phyloP scores from a whole-genome alignment of 345 rosid genomes.

The Abelmoschus esculentus region DNA sequence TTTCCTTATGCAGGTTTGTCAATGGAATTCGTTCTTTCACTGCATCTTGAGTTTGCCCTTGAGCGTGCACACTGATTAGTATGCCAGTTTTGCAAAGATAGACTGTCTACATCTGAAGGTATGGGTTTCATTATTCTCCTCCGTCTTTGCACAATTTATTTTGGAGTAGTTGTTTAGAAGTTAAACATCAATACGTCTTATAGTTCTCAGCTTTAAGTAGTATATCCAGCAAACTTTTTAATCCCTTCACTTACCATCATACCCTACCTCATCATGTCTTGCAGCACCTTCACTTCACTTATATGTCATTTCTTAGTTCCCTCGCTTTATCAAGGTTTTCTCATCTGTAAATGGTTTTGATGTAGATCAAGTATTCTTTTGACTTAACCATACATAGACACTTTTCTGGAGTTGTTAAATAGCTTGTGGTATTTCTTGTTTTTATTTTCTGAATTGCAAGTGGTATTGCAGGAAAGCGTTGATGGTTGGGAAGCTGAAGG shows the following conservation, averaged over 20 bases:
- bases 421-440: constrained; percentile 21
- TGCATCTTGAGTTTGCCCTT: constrained; percentile 1
- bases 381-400: constrained; percentile 16
- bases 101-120: constrained; percentile 31
- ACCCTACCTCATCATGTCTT: neutral
- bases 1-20: constrained; percentile 59
- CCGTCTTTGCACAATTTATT: neutral
- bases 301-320: constrained; percentile 8
- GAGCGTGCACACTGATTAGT: constrained; percentile 14
- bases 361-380: constrained; percentile 1
- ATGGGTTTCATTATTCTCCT: constrained; percentile 20
- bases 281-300: neutral
- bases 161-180: neutral
- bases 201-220: constrained; percentile 5
- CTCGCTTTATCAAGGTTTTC: neutral
- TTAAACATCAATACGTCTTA: neutral
- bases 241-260: neutral
- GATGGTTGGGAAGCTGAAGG: constrained; percentile 31
- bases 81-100: constrained; percentile 32
- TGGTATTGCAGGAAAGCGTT: constrained; percentile 43
- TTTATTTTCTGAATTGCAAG: constrained; percentile 29
- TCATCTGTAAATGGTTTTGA: constrained; percentile 6
- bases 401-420: constrained; percentile 16
- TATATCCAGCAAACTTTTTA: neutral
- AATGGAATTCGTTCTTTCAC: constrained; percentile 20